These are phyloP conservation scores for Gnaphalium uliginosum DNA, from an alignment of 129 eudicot genomes.

Conservation along the genomic window DNA sequence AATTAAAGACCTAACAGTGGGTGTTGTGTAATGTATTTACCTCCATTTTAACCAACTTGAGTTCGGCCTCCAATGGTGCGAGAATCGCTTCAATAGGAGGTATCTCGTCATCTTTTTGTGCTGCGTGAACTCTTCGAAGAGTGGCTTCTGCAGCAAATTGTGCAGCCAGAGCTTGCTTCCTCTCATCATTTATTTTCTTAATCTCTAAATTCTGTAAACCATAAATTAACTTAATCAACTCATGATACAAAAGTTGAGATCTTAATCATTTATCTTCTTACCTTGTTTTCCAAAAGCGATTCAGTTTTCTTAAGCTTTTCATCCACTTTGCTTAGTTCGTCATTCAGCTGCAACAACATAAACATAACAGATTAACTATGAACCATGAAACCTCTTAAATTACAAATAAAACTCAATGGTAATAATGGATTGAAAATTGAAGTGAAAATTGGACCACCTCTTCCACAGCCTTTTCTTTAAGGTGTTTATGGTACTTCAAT, in stretches of 20 bases:
- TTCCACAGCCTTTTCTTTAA: slow-evolving; percentile 77
- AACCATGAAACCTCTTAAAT: not conserved
- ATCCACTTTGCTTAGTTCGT: slow-evolving; percentile 64
- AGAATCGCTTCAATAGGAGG: slow-evolving; percentile 96
- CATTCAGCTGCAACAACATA: slow-evolving; percentile 54
- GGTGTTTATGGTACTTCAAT: slow-evolving; percentile 68
- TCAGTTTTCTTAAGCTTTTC: slow-evolving; percentile 77
- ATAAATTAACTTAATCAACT: not conserved
- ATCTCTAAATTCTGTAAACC: slow-evolving; percentile 71
- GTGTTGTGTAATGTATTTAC: slow-evolving; percentile 30
- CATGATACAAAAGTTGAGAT: not conserved
- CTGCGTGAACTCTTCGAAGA: slow-evolving; percentile 93
- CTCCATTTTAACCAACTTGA: slow-evolving; percentile 76
- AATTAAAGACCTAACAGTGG: not conserved
- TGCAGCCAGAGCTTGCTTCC: slow-evolving; percentile 80
- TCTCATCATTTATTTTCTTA: slow-evolving; percentile 78
- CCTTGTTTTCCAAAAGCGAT: slow-evolving; percentile 72
- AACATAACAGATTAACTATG: not conserved
- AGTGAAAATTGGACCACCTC: slow-evolving; percentile 44
- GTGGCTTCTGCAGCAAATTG: slow-evolving; percentile 98
- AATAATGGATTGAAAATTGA: not conserved
- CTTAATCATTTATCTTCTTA: too few relatives aligned
- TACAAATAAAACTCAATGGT: not conserved
- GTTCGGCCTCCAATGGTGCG: slow-evolving; percentile 91
- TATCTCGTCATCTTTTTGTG: slow-evolving; percentile 91